Evolutionary conservation across 805 yeast genomes (phyloP), one percentile per base, ranked within the genome.

Genomic region (Debaryomyces maramus): DNA sequence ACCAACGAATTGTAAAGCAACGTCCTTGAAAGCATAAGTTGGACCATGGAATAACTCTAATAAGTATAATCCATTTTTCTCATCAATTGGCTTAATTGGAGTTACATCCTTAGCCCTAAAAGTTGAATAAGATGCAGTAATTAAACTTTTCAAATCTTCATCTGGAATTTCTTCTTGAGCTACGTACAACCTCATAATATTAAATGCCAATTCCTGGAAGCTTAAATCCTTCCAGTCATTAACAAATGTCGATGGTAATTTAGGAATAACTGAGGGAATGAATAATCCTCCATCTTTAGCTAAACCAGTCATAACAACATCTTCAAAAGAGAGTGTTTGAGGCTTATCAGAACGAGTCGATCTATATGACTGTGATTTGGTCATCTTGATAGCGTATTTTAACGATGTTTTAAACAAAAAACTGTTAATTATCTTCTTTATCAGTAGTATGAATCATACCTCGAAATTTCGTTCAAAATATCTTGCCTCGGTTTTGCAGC

Each of bases 1-100:
- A 53, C 99, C 99, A 35, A 93, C 95, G 64, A 93, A 91, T 65
- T 93, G 99, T 59, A 93, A 77, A 4, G 99, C 99, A 48, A 93
- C 99, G 63, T 93, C 99, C 67, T 93, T 93, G 75, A 93, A 93
- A 11, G 99, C 99, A 59, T 91, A 93, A 3, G 99, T 93, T 48
- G 99, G 99, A 26, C 99, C 99, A 60, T 93, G 99, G 81, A 93
- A 93, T 44, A 93, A 75, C 67, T 93, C 99, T 56, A 93, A 74
- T 40, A 93, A 68, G 60, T 87, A 84, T 45, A 91, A 68, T 43
- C 80, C 76, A 35, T 78, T 70, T 41, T 70, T 56, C 32, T 71
- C 70, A 49, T 82, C 81, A 44, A 85, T 77, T 38, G 84, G 72
- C 23, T 72, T 78, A 35, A 89, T 64, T 18, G 99, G 99, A 14